phyloP scores from a whole-genome alignment of 371 early-diverging fungal species.

The Apophysomyces trapeziformis region DNA sequence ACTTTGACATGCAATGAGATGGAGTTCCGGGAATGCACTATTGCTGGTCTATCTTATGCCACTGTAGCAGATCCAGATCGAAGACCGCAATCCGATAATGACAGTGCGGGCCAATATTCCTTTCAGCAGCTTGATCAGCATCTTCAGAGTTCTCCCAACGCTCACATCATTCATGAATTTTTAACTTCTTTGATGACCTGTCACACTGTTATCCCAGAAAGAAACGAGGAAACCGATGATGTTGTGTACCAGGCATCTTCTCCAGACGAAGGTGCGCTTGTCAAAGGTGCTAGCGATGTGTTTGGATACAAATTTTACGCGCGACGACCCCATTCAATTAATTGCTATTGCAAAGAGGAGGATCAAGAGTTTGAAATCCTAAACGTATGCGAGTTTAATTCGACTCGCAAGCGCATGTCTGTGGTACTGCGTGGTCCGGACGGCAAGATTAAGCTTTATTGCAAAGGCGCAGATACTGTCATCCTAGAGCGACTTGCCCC shows the following conservation, averaged over 20 bases:
- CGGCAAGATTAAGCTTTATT: slow-evolving; percentile 88
- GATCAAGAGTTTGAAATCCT: slow-evolving; percentile 82
- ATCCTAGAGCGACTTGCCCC: slow-evolving; percentile 90
- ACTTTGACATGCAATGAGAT: slow-evolving; percentile 97
- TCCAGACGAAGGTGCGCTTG: slow-evolving; percentile 90
- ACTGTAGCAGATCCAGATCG: slow-evolving; percentile 69
- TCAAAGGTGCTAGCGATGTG: slow-evolving; percentile 73
- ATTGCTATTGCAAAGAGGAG: slow-evolving; percentile 64
- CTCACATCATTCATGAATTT: slow-evolving; percentile 68
- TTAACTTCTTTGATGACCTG: slow-evolving; percentile 88
- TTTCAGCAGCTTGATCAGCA: slow-evolving; percentile 68
- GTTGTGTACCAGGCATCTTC: slow-evolving; percentile 89
- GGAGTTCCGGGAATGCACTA: slow-evolving; percentile 89
- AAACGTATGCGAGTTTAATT: slow-evolving; percentile 96
- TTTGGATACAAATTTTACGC: slow-evolving; percentile 75
- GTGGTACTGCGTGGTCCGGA: slow-evolving; percentile 86
- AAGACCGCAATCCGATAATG: slow-evolving; percentile 29
- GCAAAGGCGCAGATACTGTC: slow-evolving; percentile 99
- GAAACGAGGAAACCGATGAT: slow-evolving; percentile 41
- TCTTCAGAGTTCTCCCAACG: slow-evolving; percentile 51
- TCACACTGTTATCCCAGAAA: slow-evolving; percentile 97
- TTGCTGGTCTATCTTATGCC: slow-evolving; percentile 77
- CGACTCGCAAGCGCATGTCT: slow-evolving; percentile 97
- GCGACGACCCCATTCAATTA: slow-evolving; percentile 87
- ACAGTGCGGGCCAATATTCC: slow-evolving; percentile 54